Base-by-base conservation (phyloP, 148 eudicot species). In the Silene conica region DNA sequence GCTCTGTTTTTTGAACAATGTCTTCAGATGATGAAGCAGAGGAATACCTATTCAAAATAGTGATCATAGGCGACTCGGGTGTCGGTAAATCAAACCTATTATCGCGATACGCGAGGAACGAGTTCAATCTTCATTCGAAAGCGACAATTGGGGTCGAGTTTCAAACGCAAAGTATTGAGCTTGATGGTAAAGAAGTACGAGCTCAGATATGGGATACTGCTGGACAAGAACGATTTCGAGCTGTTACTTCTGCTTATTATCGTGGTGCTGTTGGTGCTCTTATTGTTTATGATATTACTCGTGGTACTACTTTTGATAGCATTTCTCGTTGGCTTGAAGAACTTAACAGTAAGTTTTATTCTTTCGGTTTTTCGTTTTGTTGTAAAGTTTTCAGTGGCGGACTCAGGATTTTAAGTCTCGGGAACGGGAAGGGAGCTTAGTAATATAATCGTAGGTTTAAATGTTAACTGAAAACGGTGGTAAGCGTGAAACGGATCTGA, bases 191-290 rank as follows among this genome's bases (percentile, higher is more conserved):
- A 69, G 89, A 85, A 19, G 87, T 88, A 5, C 86, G 86, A 73
- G 91, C 91, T 63, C 91, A 88, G 86, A 86, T 88, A 80, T 88
- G 91, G 91, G 91, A 88, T 72, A 88, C 91, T 63, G 91, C 91
- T 22, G 91, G 89, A 23, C 91, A 88, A 74, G 91, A 88, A 48
- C 78, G 91, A 6, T 88, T 88, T 50, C 83, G 91, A 1, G 91
- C 91, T 50, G 91, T 88, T 58, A 88, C 91, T n/a, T 88, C 91
- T 63, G 91, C 91, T 28, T 88, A 88, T 77, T 88, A 88, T 57
- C 77, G 91, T 6, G 91, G 91, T n/a, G 89, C 91, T 64, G 89
- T 88, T 69, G 91, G 91, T 26, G 91, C 91, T 5, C 89, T 88
- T 43, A 28, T 88, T 57, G 91, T 88, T 28, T 88, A 88, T 45